Conservation (phyloP, 805 yeast species). For the Nakazawaea siamensis region DNA sequence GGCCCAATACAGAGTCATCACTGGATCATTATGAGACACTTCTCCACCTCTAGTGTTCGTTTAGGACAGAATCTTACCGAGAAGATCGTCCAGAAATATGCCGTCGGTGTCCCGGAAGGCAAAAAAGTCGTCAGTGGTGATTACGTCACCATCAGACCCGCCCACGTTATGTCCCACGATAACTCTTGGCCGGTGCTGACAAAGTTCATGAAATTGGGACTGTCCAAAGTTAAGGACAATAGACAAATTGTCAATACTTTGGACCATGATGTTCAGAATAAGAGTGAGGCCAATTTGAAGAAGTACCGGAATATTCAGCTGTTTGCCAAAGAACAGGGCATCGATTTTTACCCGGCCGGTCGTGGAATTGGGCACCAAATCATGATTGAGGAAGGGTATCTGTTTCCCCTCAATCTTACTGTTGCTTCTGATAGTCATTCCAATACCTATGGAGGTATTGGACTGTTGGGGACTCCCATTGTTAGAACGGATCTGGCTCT, state of each 20-base stretch:
- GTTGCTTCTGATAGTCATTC: constrained; percentile 98
- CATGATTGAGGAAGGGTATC: constrained; percentile 98
- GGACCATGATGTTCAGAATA: constrained; percentile 97
- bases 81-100: constrained; percentile 88
- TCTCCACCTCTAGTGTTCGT: constrained; percentile 11
- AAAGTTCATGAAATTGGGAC: constrained; percentile 93
- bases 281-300: constrained; percentile 75
- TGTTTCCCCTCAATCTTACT: constrained; percentile 85
- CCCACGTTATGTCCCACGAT: constrained; percentile 99
- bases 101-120: constrained; percentile 73
- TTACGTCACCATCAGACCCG: constrained; percentile 89
- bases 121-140: constrained; percentile 84
- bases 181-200: constrained; percentile 99
- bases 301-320: constrained; percentile 84
- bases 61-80: constrained; percentile 85
- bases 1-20: no score
- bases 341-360: constrained; percentile 97
- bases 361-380: constrained; percentile 99
- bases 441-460: constrained; percentile 96
- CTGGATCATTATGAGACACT: no score
- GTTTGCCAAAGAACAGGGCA: constrained; percentile 84
- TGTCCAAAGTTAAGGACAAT: constrained; percentile 71
- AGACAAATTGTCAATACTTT: constrained; percentile 92
- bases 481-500: constrained; percentile 99
- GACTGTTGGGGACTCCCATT: constrained; percentile 92